A percentile compares a stretch with the other conserved stretches of the same genome.
These are phyloP conservation scores for Eutrema japonicum DNA, from an alignment of 345 rosid species.

Conservation along the genomic window DNA sequence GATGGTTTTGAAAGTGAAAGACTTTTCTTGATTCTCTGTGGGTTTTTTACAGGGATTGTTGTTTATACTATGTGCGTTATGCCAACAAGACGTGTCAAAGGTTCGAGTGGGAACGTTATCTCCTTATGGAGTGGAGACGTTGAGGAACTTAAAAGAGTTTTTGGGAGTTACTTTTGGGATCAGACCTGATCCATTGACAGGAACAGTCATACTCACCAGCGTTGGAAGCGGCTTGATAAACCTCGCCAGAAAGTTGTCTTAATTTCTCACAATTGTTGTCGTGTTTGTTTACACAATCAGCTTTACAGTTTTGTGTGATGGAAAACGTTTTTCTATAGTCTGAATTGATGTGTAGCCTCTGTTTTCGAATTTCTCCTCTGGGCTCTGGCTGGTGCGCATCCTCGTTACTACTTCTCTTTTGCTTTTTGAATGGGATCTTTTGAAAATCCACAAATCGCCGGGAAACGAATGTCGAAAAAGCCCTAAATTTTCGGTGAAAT, in stretches of 20 bases:
- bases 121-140: slow-evolving; percentile 76
- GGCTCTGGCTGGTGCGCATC: too few species aligned
- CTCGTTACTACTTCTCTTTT: too few species aligned
- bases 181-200: slow-evolving; percentile 69
- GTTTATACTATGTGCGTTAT: slow-evolving; percentile 77
- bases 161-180: slow-evolving; percentile 68
- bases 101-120: slow-evolving; percentile 85
- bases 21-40: neutral
- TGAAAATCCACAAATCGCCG: too few species aligned
- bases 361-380: too few species aligned
- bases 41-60: slow-evolving; percentile 57
- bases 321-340: neutral
- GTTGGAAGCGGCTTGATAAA: slow-evolving; percentile 79
- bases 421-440: too few species aligned
- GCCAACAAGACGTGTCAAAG: slow-evolving; percentile 80
- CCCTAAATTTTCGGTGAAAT: too few species aligned
- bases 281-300: slow-evolving; percentile 27
- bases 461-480: too few species aligned
- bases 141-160: slow-evolving; percentile 72
- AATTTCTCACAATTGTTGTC: slow-evolving; percentile 12
- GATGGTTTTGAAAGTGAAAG: neutral
- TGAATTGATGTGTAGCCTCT: neutral
- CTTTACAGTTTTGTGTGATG: slow-evolving; percentile 14
- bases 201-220: slow-evolving; percentile 76
- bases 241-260: slow-evolving; percentile 75